A percentile compares a stretch with the other conserved stretches of the same genome.
Conservation (phyloP, 129 eudicot genomes). For the Ambrosia trifida region DNA sequence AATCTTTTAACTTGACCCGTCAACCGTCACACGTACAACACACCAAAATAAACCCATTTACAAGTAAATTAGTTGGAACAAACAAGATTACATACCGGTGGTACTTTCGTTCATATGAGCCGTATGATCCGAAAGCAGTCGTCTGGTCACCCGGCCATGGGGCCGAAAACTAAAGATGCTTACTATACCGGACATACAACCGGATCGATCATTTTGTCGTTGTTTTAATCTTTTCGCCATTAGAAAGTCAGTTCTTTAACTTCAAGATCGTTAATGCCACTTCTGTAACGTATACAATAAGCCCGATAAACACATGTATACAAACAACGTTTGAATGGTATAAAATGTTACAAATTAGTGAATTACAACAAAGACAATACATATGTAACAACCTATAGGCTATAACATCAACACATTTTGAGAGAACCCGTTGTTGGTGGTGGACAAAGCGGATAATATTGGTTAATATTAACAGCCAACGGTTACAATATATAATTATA, state of each 20-base stretch:
- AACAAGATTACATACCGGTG: constrained; percentile 16
- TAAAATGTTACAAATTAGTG: constrained; percentile 12
- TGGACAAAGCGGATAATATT: too few species aligned
- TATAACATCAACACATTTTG: too few species aligned
- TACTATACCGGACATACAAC: constrained; percentile 81
- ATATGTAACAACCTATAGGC: background rate
- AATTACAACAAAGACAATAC: background rate
- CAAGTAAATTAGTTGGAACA: background rate
- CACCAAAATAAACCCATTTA: background rate
- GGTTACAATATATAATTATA: too few species aligned
- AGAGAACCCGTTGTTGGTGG: too few species aligned
- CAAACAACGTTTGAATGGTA: constrained; percentile 3
- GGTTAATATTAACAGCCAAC: too few species aligned
- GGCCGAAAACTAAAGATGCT: constrained; percentile 66
- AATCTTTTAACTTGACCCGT: background rate
- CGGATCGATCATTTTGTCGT: constrained; percentile 57
- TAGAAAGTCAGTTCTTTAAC: constrained; percentile 18
- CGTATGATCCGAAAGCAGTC: constrained; percentile 52
- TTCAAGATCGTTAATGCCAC: constrained; percentile 26
- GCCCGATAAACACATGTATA: constrained; percentile 27
- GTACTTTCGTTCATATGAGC: constrained; percentile 29
- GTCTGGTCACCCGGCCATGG: constrained; percentile 59
- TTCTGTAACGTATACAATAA: constrained; percentile 3
- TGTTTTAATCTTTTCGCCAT: constrained; percentile 72
- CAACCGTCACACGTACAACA: background rate